Evolutionary conservation across 305 asterid species (phyloP).

Genomic region (Fraxinus nigra): DNA sequence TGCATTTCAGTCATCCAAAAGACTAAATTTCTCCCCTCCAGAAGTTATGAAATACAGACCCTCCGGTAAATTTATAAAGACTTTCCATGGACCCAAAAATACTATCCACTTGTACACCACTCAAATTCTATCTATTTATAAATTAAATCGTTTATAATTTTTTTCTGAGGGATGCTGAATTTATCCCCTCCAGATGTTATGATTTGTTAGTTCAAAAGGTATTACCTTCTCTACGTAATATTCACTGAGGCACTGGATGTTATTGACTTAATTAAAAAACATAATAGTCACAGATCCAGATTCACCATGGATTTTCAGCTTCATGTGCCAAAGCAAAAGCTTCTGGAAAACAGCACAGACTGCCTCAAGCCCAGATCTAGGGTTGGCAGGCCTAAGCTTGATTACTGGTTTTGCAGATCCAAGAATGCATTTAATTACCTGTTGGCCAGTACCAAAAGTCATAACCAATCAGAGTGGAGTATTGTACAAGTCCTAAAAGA

Average conservation of each 20-base stretch:
- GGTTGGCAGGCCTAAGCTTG: conserved; percentile 44
- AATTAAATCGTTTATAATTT: too few species aligned
- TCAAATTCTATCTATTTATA: background rate
- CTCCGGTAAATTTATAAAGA: background rate
- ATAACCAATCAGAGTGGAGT: conserved; percentile 29
- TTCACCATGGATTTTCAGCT: conserved; percentile 38
- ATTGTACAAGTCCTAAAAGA: conserved; percentile 1
- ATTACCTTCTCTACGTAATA: background rate
- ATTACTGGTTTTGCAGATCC: conserved; percentile 49
- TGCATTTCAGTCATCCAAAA: background rate
- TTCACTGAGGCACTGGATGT: background rate
- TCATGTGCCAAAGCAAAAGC: conserved; percentile 45
- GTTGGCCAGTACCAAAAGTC: conserved; percentile 40
- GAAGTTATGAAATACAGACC: background rate
- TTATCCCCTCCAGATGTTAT: background rate
- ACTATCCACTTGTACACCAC: too few species aligned
- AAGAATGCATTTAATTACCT: conserved; percentile 64
- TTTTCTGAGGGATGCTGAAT: background rate
- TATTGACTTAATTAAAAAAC: conserved; percentile 14
- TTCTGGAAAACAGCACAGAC: conserved; percentile 36
- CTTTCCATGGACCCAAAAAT: background rate
- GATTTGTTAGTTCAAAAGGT: background rate
- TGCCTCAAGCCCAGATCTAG: conserved; percentile 34
- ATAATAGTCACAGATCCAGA: conserved; percentile 24
- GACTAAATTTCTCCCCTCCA: background rate